These are phyloP conservation scores for Grosmannia clavigera DNA, from an alignment of 2,329 filamentous ascomycete species.

Conservation along the genomic window DNA sequence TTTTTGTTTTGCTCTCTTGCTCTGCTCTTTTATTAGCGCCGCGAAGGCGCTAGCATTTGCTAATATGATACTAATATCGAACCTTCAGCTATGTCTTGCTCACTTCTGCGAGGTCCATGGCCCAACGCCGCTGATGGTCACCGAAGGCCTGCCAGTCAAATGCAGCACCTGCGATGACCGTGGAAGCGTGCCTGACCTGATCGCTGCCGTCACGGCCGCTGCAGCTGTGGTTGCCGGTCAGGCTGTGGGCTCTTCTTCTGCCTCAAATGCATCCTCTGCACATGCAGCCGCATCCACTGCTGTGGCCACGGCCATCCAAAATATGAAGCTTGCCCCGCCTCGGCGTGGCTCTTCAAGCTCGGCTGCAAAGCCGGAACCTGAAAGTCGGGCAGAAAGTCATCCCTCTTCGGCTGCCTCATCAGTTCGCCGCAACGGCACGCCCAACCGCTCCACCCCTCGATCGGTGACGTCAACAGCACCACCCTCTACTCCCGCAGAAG, in stretches of 20 bases:
- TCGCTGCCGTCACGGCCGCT: slow-evolving; percentile 23
- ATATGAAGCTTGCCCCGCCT: slow-evolving; percentile 28
- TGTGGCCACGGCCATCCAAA: slow-evolving; percentile 34
- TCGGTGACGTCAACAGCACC: slow-evolving; percentile 20
- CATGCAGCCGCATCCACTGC: slow-evolving; percentile 21
- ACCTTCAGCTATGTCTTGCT: slow-evolving; percentile 52
- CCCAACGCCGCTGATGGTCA: slow-evolving; percentile 58
- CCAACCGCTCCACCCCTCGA: neutral
- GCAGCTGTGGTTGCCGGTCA: slow-evolving; percentile 18
- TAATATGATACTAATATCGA: slow-evolving; percentile 25
- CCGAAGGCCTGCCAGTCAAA: slow-evolving; percentile 49
- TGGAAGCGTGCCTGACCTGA: slow-evolving; percentile 19
- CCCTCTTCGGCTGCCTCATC: neutral
- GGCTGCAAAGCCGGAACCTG: neutral
- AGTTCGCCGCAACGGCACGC: neutral
- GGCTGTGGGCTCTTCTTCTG: neutral
- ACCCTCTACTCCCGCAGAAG: neutral
- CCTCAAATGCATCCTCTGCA: slow-evolving; percentile 13
- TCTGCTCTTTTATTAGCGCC: neutral
- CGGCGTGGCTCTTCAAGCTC: neutral
- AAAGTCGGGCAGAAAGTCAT: slow-evolving; percentile 9
- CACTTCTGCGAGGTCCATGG: slow-evolving; percentile 62
- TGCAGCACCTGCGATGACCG: slow-evolving; percentile 47
- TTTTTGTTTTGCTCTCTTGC: too few species aligned
- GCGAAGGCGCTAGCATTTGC: neutral